Evolutionary conservation across 176 grass and related monocot genomes (phyloP), one percentile per base, ranked within the genome.

Genomic region (Pontederia crassipes): DNA sequence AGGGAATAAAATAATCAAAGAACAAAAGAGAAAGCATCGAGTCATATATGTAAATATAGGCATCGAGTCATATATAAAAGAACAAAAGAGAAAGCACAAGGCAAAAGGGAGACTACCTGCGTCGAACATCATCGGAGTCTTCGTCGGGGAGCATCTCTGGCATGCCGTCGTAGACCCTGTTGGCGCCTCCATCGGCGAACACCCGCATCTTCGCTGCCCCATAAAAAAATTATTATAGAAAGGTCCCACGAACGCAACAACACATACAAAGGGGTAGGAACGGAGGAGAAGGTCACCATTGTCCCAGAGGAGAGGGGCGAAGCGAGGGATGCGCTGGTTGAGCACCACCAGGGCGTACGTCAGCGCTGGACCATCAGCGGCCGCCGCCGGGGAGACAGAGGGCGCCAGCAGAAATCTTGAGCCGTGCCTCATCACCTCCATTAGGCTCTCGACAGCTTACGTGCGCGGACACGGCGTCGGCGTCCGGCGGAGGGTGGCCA

Each of bases 161-260:
- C 83, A 96, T 85, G 67, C 74, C 76, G 55, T 96, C 86, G 61
- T 78, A 82, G 17, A 96, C 3, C 69, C 83, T 75, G 78, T 96
- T 96, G 20, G 92, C 83, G 52, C 86, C 92, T 51, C 92, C 92
- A 66, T 90, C 92, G 17, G 92, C 92, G 72, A 87, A 96, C 20
- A 90, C 67, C 70, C 86, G 71, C 72, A 85, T 11, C 51, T 57
- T 55, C 68, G 87, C 87, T 96, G 92, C 70, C 46, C 69, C 48
- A 75, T 9, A 57, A 17, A 71, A 12, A 55, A 63, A n/a, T n/a
- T 2, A 13, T 40, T 40, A 40, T 7, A 7, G 32, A 7, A 40
- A 40, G 6, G 4, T 40, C 32, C 32, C 6, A 40, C 2, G 32
- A 40, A 40, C 32, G 6, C 32, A 40, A 40, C 32, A 40, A 40